Evolutionary conservation across 2,329 filamentous ascomycete species (phyloP).

Genomic region (Parascedosporium putredinis): DNA sequence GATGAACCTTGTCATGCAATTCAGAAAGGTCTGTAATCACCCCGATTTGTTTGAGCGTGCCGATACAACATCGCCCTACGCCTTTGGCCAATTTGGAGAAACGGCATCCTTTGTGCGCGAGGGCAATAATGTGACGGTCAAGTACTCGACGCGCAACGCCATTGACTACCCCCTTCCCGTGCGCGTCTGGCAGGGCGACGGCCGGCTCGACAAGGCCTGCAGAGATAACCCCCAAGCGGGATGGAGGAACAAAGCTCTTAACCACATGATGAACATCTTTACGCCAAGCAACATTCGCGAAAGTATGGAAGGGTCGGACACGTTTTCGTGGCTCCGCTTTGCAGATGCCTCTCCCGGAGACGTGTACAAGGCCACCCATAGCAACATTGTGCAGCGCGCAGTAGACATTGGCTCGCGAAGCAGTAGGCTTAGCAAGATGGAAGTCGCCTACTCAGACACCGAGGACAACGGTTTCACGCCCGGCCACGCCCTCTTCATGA

Average conservation of each 20-base stretch:
- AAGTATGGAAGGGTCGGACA: constrained; percentile 48
- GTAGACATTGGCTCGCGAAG: constrained; percentile 44
- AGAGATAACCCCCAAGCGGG: constrained; percentile 65
- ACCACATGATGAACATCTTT: constrained; percentile 85
- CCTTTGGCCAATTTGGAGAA: constrained; percentile 80
- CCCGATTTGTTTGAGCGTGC: constrained; percentile 94
- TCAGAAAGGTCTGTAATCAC: constrained; percentile 98
- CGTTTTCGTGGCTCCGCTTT: constrained; percentile 88
- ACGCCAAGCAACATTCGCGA: constrained; percentile 64
- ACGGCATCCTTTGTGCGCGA: constrained; percentile 92
- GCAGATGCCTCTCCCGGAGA: constrained; percentile 67
- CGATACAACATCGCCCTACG: constrained; percentile 78
- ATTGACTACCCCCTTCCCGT: constrained; percentile 79
- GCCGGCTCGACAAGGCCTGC: constrained; percentile 64
- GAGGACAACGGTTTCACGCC: constrained; percentile 55
- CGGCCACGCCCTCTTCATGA: constrained; percentile 70
- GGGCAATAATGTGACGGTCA: constrained; percentile 65
- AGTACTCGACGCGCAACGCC: constrained; percentile 76
- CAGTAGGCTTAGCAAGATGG: constrained; percentile 55
- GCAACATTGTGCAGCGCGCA: constrained; percentile 64
- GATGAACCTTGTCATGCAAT: constrained; percentile 99
- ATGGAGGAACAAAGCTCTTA: constrained; percentile 67
- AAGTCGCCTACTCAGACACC: constrained; percentile 59
- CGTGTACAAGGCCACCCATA: constrained; percentile 57
- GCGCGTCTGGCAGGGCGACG: constrained; percentile 71